phyloP scores from a whole-genome alignment of 805 yeast species.

The Ogataea henricii region DNA sequence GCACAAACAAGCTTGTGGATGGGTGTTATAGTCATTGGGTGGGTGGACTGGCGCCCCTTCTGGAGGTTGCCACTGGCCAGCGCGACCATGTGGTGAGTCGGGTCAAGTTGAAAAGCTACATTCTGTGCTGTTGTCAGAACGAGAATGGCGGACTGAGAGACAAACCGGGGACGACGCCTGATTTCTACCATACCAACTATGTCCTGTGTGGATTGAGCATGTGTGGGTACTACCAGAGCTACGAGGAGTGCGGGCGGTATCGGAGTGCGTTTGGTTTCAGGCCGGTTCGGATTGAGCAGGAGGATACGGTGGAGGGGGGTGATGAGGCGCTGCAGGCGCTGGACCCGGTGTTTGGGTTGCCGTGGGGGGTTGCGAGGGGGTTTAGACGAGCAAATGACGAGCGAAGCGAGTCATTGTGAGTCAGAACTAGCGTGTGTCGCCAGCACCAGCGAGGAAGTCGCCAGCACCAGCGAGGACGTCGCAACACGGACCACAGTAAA shows the following conservation, averaged over 20 bases:
- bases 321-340: conserved; percentile 35
- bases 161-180: conserved; percentile 81
- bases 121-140: conserved; percentile 75
- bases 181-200: conserved; percentile 90
- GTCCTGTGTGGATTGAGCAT: conserved; percentile 72
- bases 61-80: conserved; percentile 53
- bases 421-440: too few species aligned
- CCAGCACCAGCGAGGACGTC: too few species aligned
- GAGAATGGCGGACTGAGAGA: conserved; percentile 68
- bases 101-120: conserved; percentile 61
- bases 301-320: conserved; percentile 21
- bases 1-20: conserved; percentile 92
- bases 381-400: conserved; percentile 3
- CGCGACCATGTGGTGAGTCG: conserved; percentile 45
- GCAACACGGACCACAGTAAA: too few species aligned
- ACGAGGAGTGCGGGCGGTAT: conserved; percentile 14
- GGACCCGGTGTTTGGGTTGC: conserved; percentile 64
- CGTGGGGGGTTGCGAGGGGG: conserved; percentile 36
- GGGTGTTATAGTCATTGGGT: conserved; percentile 97
- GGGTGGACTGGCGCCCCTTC: conserved; percentile 69
- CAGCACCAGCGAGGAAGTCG: too few species aligned
- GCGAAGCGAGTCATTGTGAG: not conserved
- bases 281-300: conserved; percentile 20
- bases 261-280: conserved; percentile 35
- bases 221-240: conserved; percentile 47